phyloP scores from a whole-genome alignment of 805 yeast species.

The Metschnikowia corniflorae region DNA sequence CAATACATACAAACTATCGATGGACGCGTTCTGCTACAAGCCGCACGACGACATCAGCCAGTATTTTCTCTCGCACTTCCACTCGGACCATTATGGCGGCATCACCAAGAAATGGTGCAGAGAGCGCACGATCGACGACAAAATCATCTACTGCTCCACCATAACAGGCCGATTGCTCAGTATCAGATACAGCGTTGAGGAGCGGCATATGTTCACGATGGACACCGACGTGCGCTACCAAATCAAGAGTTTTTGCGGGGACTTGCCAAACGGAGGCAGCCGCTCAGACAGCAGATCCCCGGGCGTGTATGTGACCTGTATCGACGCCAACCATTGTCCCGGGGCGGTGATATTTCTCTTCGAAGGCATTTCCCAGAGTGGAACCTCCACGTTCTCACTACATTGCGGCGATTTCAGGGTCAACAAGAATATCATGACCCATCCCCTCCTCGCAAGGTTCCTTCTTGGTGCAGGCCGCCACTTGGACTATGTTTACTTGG shows the following conservation, averaged over 20 bases:
- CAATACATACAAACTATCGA: slow-evolving; percentile 42
- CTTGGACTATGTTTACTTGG: slow-evolving; percentile 70
- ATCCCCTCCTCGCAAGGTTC: slow-evolving; percentile 28
- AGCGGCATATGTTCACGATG: slow-evolving; percentile 41
- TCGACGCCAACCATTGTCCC: slow-evolving; percentile 96
- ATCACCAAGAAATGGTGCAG: slow-evolving; percentile 68
- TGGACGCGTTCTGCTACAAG: slow-evolving; percentile 63
- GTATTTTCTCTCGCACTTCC: slow-evolving; percentile 80
- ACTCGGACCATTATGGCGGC: slow-evolving; percentile 93
- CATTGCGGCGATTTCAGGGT: slow-evolving; percentile 97
- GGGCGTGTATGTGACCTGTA: slow-evolving; percentile 50
- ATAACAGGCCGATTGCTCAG: slow-evolving; percentile 60
- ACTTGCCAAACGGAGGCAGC: slow-evolving; percentile 17
- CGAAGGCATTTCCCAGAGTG: slow-evolving; percentile 37
- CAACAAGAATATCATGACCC: slow-evolving; percentile 45
- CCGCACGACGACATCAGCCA: slow-evolving; percentile 43
- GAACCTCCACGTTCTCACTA: slow-evolving; percentile 36
- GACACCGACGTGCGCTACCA: slow-evolving; percentile 41
- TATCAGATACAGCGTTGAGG: slow-evolving; percentile 52
- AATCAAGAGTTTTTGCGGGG: slow-evolving; percentile 16
- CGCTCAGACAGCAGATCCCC: slow-evolving; percentile 17
- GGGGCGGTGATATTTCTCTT: slow-evolving; percentile 84
- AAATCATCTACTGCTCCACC: slow-evolving; percentile 66
- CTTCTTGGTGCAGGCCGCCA: slow-evolving; percentile 12
- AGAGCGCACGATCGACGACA: slow-evolving; percentile 43